Evolutionary conservation across 2,329 filamentous ascomycete species (phyloP), one percentile per base, ranked within the genome.

Genomic region (Acrocalymma vagum): DNA sequence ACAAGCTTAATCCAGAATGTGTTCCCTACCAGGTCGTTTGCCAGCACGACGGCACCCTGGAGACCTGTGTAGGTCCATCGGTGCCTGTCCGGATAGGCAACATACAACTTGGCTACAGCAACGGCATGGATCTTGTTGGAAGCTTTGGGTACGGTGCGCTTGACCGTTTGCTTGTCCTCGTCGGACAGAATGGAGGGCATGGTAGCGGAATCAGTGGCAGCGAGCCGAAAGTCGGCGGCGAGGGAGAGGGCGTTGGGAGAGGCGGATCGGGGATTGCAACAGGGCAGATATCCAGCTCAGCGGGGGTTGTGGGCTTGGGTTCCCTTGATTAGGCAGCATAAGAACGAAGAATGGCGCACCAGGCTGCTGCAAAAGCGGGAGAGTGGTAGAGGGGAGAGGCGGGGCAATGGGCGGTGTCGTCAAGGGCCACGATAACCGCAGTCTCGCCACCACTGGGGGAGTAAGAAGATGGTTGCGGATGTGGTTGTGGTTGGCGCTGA

Each of bases 1-100:
- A 99, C 94, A 74, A 99, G 78, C 78, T 99, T 99, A 57, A 99
- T 77, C 90, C 93, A 99, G 73, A 92, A 95, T 1, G 94, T 96
- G 70, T 96, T 87, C 53, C 94, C 94, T 18, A 97, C 91, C 25
- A 95, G 75, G 67, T 99, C 94, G 70, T 97, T 95, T 55, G 90
- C 88, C 51, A 99, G 83, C 37, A 96, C 93, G 23, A 86, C 83
- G 34, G 94, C 94, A 37, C 94, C 94, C 70, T 97, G 94, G 29
- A 97, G 74, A 10, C 93, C 94, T 0, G 93, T 96, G 68, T 93
- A 95, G 18, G 85, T 93, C 94, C 94, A 99, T 91, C 80, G 84
- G 50, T 85, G 82, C 51, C 81, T 82, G 74, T 94, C 84, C 9
- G 94, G 94, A 65, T 95, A 88, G 60, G 93, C 92, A 65, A 97